Evolutionary conservation across 345 rosid genomes (phyloP).

Genomic region (Brassica nigra): DNA sequence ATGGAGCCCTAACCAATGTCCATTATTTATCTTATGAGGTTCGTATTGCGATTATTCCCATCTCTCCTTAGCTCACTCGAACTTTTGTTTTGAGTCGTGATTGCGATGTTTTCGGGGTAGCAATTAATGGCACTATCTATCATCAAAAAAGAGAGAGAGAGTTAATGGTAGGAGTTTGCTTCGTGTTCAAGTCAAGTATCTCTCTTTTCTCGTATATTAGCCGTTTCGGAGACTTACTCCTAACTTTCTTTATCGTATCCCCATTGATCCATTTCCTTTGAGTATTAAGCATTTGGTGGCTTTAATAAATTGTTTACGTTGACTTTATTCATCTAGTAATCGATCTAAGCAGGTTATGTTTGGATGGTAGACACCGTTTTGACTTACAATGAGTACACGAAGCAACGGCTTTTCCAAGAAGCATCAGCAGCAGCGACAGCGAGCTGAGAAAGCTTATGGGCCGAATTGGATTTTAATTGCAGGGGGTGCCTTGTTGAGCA

Average conservation of each 20-base stretch:
- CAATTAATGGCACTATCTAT: background rate
- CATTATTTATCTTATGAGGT: conserved; percentile 27
- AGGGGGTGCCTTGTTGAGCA: conserved; percentile 93
- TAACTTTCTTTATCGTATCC: background rate
- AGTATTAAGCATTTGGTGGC: background rate
- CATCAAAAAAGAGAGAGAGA: too few species aligned
- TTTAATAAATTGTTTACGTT: background rate
- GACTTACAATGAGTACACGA: conserved; percentile 66
- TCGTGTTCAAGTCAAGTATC: conserved; percentile 35
- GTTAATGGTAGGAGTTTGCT: background rate
- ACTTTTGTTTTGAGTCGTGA: background rate
- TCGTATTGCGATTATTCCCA: background rate
- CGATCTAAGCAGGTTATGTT: conserved; percentile 53
- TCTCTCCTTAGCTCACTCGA: background rate
- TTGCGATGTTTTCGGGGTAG: background rate
- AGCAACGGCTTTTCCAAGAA: conserved; percentile 50
- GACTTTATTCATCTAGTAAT: background rate
- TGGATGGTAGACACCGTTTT: conserved; percentile 44
- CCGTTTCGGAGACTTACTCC: background rate
- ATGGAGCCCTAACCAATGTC: conserved; percentile 5
- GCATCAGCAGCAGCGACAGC: conserved; percentile 8
- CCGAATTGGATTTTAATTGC: conserved; percentile 96
- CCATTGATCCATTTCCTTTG: background rate
- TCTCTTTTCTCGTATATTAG: background rate
- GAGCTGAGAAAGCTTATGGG: conserved; percentile 45